phyloP scores from a whole-genome alignment of 495 filamentous ascomycete genomes.

The Penicillium antarcticum region DNA sequence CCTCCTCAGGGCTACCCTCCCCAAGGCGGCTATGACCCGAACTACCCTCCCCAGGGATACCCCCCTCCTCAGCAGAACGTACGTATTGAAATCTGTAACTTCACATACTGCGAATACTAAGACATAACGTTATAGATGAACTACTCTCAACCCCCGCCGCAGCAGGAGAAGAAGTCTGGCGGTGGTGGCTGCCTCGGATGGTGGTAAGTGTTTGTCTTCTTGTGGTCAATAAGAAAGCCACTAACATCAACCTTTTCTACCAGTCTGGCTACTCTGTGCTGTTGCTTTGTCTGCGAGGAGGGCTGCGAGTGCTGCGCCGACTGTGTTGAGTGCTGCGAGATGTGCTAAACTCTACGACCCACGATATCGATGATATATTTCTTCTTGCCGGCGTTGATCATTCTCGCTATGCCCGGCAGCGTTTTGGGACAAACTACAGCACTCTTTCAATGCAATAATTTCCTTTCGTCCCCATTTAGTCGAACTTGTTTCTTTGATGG shows the following conservation, averaged over 20 bases:
- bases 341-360: conserved; percentile 36
- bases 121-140: too few species aligned
- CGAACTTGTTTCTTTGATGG: background rate
- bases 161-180: conserved; percentile 39
- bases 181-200: conserved; percentile 60
- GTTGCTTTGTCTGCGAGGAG: conserved; percentile 76
- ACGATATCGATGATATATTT: conserved; percentile 18
- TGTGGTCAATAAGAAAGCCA: background rate
- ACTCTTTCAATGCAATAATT: conserved; percentile 5
- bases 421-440: conserved; percentile 4
- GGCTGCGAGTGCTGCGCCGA: conserved; percentile 76
- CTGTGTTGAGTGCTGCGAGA: conserved; percentile 62
- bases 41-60: conserved; percentile 22
- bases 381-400: conserved; percentile 24
- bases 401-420: conserved; percentile 4
- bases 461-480: background rate
- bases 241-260: conserved; percentile 8
- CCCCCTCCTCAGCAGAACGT: background rate
- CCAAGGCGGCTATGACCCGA: conserved; percentile 14
- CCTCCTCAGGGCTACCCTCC: conserved; percentile 21
- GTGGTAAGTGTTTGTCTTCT: conserved; percentile 41
- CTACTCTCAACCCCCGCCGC: conserved; percentile 35
- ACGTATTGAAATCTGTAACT: too few species aligned
- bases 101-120: too few species aligned
- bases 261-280: conserved; percentile 68